Evolutionary conservation across 2,329 filamentous ascomycete species (phyloP).

Genomic region (Talaromyces sp.): DNA sequence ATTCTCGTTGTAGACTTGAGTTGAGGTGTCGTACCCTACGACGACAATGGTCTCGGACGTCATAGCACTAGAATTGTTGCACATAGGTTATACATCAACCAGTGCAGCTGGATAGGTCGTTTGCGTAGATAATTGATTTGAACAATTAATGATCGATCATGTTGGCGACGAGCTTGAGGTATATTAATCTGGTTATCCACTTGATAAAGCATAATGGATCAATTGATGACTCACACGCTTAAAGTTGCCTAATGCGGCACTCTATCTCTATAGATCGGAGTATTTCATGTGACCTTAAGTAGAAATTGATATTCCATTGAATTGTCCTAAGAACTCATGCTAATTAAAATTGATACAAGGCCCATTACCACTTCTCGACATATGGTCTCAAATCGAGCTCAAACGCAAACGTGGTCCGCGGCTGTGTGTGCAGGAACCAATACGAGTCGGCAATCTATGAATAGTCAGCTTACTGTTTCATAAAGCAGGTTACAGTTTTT

Average conservation of each 20-base stretch:
- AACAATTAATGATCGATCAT: background rate
- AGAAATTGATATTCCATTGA: background rate
- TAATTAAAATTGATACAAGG: background rate
- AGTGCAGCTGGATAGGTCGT: background rate
- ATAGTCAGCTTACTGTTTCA: background rate
- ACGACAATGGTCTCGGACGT: background rate
- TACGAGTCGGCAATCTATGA: conserved; percentile 77
- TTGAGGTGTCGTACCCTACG: background rate
- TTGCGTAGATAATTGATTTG: background rate
- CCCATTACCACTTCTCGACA: conserved; percentile 70
- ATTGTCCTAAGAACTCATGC: background rate
- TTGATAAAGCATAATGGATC: background rate
- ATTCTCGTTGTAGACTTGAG: background rate
- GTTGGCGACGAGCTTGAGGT: background rate
- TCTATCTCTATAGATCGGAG: background rate
- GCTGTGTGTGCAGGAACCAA: conserved; percentile 79
- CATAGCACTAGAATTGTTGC: background rate
- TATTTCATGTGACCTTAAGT: background rate
- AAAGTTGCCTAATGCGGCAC: background rate
- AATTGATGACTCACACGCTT: background rate
- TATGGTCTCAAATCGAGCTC: conserved; percentile 77
- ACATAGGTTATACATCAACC: background rate
- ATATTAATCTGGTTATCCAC: background rate
- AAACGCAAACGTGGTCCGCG: conserved; percentile 71
- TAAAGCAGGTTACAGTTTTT: conserved; percentile 5